Evolutionary conservation across 2,329 filamentous ascomycete species (phyloP), one percentile per base, ranked within the genome.

Genomic region (Fusarium xyrophilum): DNA sequence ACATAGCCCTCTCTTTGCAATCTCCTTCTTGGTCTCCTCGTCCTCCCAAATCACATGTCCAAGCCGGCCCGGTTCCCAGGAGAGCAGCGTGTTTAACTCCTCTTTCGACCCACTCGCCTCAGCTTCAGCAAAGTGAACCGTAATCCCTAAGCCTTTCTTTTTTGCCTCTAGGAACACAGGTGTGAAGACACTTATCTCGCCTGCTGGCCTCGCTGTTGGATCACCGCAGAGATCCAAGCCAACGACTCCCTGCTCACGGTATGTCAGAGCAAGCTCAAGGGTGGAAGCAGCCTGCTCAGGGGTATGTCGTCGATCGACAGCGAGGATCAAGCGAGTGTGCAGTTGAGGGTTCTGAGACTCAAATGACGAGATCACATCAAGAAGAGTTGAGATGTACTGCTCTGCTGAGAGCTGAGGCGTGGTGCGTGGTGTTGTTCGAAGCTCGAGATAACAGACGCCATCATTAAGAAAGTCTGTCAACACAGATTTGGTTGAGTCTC

Each of bases 151-250:
- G 0, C 85, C 86, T 2, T 82, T 65, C 1, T 73, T 75, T 63
- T 82, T 85, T 8, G 90, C 91, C 56, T 82, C 79, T 2, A 76
- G 71, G 69, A 96, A 91, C 0, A 88, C 84, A 1, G 83, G 79
- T 3, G 81, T 79, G 75, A 93, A 91, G 10, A 86, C 78, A 19
- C 82, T 78, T 23, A 94, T 81, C 51, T 88, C 84, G 13, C 89
- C 88, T 66, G 82, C 83, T 1, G 84, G 81, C 3, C 75, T 74
- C 3, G 74, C 75, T 10, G 76, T 73, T 1, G 92, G 92, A 73
- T 96, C 88, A 21, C 93, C 93, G 77, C 92, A 95, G 23, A 96
- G 85, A 74, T 96, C 93, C 25, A 96, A 78, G 17, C 89, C 92
- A 2, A 95, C 89, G 7, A 95, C 86, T 21, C 88, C 87, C 7